phyloP scores from a whole-genome alignment of 352 stramenopile genomes.

The Bremia lactucae region DNA sequence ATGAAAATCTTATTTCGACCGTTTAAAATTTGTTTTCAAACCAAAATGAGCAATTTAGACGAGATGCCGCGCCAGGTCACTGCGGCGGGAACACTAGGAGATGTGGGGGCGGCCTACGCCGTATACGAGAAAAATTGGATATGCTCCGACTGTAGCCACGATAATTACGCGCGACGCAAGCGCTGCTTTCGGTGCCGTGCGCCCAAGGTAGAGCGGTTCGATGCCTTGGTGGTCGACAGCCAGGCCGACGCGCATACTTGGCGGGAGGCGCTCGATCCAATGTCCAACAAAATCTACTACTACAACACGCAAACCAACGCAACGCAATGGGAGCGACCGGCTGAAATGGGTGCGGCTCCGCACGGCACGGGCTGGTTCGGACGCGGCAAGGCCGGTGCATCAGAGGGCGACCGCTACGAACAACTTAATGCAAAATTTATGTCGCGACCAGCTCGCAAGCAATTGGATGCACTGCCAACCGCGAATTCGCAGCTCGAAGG shows the following conservation, averaged over 20 bases:
- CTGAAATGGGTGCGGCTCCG: slow-evolving; percentile 86
- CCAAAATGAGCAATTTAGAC: slow-evolving; percentile 3
- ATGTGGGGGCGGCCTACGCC: slow-evolving; percentile 77
- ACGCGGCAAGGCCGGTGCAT: slow-evolving; percentile 69
- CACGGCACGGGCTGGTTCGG: slow-evolving; percentile 89
- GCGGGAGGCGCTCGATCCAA: slow-evolving; percentile 86
- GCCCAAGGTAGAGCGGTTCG: slow-evolving; percentile 47
- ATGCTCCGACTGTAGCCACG: slow-evolving; percentile 68
- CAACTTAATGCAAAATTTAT: slow-evolving; percentile 80
- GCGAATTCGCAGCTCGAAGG: slow-evolving; percentile 84
- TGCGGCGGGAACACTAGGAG: slow-evolving; percentile 69
- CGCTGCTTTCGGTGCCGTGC: slow-evolving; percentile 77
- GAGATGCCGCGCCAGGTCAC: slow-evolving; percentile 48
- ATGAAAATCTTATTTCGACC: slow-evolving; percentile 1
- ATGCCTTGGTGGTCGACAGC: slow-evolving; percentile 50
- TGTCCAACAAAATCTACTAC: slow-evolving; percentile 90
- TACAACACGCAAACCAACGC: slow-evolving; percentile 82
- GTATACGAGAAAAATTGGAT: slow-evolving; percentile 88
- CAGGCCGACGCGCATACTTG: slow-evolving; percentile 52
- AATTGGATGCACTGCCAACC: slow-evolving; percentile 83
- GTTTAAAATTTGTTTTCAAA: slow-evolving; percentile 1
- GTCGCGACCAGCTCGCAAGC: slow-evolving; percentile 77
- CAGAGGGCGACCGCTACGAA: slow-evolving; percentile 68
- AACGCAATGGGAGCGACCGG: slow-evolving; percentile 86
- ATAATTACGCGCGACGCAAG: slow-evolving; percentile 77